Conservation (phyloP, 371 early-diverging fungal genomes). For the Nematocida ironsii region DNA sequence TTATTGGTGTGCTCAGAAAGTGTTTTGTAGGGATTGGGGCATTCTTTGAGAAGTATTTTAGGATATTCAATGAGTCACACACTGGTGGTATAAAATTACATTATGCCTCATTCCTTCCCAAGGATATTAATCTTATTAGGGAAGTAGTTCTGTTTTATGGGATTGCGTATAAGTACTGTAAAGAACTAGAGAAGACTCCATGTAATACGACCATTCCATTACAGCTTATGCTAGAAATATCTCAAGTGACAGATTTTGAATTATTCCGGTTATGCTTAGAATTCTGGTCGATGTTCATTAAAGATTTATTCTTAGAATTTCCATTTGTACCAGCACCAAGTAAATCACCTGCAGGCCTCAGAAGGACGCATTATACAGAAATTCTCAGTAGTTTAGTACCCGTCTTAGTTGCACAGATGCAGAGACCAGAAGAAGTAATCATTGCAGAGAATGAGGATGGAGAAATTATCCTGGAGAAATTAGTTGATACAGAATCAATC, state of each 20-base stretch:
- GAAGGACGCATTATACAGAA: conserved; percentile 56
- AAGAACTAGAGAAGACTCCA: conserved; percentile 10
- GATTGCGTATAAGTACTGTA: conserved; percentile 22
- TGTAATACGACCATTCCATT: conserved; percentile 38
- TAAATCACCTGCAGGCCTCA: conserved; percentile 46
- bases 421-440: conserved; percentile 75
- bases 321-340: conserved; percentile 25
- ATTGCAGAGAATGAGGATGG: conserved; percentile 98
- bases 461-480: conserved; percentile 91
- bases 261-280: conserved; percentile 51
- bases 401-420: conserved; percentile 67
- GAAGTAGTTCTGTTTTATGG: conserved; percentile 43
- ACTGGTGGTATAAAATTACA: not conserved
- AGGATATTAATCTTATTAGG: conserved; percentile 19
- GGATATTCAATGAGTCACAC: conserved; percentile 61
- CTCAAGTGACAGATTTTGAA: conserved; percentile 34
- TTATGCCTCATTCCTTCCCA: conserved; percentile 4
- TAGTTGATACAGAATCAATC: conserved; percentile 95
- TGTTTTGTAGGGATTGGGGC: conserved; percentile 74
- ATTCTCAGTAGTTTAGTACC: conserved; percentile 58
- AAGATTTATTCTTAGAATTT: conserved; percentile 52
- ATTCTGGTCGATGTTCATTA: conserved; percentile 40
- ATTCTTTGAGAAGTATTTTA: conserved; percentile 65
- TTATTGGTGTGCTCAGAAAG: conserved; percentile 76
- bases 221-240: conserved; percentile 27